Conservation (phyloP, 106 monocot genomes). For the Cymbidium sinense region DNA sequence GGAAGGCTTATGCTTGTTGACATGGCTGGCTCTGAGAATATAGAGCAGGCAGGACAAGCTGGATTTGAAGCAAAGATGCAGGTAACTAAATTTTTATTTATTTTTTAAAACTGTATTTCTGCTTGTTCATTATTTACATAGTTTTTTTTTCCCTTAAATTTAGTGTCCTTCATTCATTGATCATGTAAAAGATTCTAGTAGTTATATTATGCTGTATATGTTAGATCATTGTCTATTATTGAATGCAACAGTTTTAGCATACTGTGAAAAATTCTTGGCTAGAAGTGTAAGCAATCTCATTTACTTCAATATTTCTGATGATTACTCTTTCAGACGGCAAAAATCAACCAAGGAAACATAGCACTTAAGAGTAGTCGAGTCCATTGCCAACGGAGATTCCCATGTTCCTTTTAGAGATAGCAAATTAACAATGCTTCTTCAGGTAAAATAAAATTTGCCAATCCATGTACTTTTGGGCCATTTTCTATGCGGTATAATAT, state of each 20-base stretch:
- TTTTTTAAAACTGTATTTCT: neutral
- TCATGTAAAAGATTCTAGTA: too few relatives aligned
- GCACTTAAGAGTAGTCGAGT: constrained; percentile 94
- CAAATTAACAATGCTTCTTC: constrained; percentile 96
- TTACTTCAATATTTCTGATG: neutral
- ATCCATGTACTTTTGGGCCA: neutral
- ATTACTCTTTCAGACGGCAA: constrained; percentile 63
- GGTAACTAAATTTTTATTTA: constrained; percentile 39
- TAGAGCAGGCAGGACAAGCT: constrained; percentile 83
- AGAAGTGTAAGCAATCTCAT: neutral
- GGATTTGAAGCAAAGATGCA: constrained; percentile 97
- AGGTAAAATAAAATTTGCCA: constrained; percentile 42
- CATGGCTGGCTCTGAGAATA: constrained; percentile 99
- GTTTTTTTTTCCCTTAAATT: too few relatives aligned
- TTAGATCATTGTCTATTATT: too few relatives aligned
- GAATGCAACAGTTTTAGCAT: too few relatives aligned
- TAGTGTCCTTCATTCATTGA: too few relatives aligned
- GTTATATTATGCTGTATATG: too few relatives aligned
- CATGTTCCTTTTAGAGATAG: constrained; percentile 98
- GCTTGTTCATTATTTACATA: neutral
- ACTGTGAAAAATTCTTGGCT: neutral
- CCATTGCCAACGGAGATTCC: constrained; percentile 94
- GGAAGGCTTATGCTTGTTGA: constrained; percentile 99
- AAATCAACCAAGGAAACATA: constrained; percentile 96
- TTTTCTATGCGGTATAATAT: neutral